Percentiles rank a stretch among this genome's conserved stretches.
phyloP scores from a whole-genome alignment of 2,329 filamentous ascomycete species.

The Cercospora brassicicola region DNA sequence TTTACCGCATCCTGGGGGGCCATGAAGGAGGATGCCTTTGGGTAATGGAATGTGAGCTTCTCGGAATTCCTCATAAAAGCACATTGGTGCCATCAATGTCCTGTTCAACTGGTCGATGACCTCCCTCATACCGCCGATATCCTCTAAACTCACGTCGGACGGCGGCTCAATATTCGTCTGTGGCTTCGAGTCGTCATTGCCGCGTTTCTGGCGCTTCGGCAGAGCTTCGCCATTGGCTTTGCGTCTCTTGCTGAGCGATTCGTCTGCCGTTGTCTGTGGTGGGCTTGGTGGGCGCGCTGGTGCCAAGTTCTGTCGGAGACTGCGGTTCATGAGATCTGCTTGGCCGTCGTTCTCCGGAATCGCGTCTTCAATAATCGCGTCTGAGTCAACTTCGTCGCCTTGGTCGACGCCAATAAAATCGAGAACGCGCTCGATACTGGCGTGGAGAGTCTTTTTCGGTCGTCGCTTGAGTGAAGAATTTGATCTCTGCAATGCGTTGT shows the following conservation, averaged over 20 bases:
- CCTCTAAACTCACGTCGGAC: conserved; percentile 65
- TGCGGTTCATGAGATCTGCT: conserved; percentile 62
- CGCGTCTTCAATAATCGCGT: conserved; percentile 50
- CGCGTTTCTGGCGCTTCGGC: conserved; percentile 62
- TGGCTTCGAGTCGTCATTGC: conserved; percentile 29
- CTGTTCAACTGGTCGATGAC: conserved; percentile 69
- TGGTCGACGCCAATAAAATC: conserved; percentile 68
- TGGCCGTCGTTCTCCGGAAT: conserved; percentile 30
- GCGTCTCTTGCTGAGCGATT: conserved; percentile 51
- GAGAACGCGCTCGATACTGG: conserved; percentile 80
- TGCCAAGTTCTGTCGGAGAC: conserved; percentile 39
- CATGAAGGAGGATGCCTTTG: conserved; percentile 75
- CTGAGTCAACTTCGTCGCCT: conserved; percentile 55
- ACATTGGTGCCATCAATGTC: conserved; percentile 71
- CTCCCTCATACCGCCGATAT: conserved; percentile 74
- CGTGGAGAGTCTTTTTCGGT: conserved; percentile 78
- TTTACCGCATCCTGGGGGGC: conserved; percentile 82
- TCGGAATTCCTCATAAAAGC: conserved; percentile 65
- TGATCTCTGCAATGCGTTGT: conserved; percentile 76
- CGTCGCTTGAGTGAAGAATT: conserved; percentile 83
- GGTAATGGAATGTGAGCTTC: conserved; percentile 67
- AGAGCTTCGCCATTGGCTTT: conserved; percentile 66
- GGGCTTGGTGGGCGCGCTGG: conserved; percentile 12
- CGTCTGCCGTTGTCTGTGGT: conserved; percentile 27
- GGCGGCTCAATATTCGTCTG: conserved; percentile 59